These are phyloP conservation scores for Phytophthora vignae DNA, from an alignment of 352 stramenopile genomes.

Conservation along the genomic window DNA sequence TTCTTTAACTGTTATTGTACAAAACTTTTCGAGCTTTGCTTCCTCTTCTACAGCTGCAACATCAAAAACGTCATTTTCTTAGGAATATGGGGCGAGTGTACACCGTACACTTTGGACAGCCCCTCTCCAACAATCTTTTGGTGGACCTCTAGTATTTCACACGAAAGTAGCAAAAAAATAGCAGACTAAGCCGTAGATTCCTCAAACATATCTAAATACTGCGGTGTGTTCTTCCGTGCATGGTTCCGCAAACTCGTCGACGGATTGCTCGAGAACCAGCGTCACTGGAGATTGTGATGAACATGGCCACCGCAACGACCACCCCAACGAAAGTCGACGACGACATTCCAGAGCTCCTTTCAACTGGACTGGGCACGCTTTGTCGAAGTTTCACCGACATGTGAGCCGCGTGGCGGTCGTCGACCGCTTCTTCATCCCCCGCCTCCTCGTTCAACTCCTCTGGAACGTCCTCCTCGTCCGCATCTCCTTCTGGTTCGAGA, in stretches of 20 bases:
- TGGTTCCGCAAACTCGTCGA: conserved; percentile 16
- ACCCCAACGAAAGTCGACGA: conserved; percentile 52
- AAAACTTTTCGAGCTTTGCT: too few species aligned
- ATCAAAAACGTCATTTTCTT: too few species aligned
- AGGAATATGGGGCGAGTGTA: too few species aligned
- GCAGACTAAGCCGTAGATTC: too few species aligned
- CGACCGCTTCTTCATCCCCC: neutral
- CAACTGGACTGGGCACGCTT: conserved; percentile 34
- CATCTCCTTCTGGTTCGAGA: neutral
- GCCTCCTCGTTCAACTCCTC: conserved; percentile 6
- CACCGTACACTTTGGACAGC: too few species aligned
- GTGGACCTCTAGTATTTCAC: neutral
- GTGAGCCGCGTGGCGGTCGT: conserved; percentile 15
- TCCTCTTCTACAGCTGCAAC: too few species aligned
- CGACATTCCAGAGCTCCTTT: conserved; percentile 21
- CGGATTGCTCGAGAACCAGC: conserved; percentile 53
- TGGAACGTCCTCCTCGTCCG: neutral
- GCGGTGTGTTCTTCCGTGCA: conserved; percentile 14
- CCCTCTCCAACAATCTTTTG: too few species aligned
- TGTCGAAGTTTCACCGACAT: conserved; percentile 47
- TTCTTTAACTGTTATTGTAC: too few species aligned
- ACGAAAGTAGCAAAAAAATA: too few species aligned
- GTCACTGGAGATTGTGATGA: conserved; percentile 73
- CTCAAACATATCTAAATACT: conserved; percentile 8
- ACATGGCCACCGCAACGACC: conserved; percentile 41